Evolutionary conservation across 148 eudicot species (phyloP), one percentile per base, ranked within the genome.

Genomic region (Salicornia ramosissima): DNA sequence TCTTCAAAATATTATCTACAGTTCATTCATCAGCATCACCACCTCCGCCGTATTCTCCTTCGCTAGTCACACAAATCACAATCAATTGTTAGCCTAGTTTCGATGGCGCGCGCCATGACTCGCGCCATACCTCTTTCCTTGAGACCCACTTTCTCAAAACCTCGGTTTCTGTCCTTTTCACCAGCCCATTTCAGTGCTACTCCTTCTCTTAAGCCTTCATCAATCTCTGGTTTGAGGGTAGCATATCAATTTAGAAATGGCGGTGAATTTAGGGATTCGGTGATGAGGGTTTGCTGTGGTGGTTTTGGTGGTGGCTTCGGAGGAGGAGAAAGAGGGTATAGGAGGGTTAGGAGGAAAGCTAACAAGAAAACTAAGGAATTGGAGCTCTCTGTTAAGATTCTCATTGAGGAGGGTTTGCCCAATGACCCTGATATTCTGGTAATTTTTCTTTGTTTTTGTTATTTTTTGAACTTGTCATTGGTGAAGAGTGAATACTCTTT

Each of bases 401-500:
- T 89, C 53, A 81, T 92, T 55, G 98, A 92, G 68, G 88, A 92
- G 60, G 90, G 86, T 40, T 85, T 90, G 81, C 98, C 96, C 34
- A 81, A 87, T 76, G 97, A 92, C 74, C 80, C 90, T 76, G 94
- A 92, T 71, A 75, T 88, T 76, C 55, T 82, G 91, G 98, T 92
- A 79, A 16, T 7, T 56, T 14, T 22, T 28, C 2, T 16, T 30
- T 51, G 10, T 39, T 51, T 9, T 34, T 3, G 0, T 64, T 19
- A 42, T 39, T 18, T 70, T 6, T 31, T 14, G 28, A 1, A 26
- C 10, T 55, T 43, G 28, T 28, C 19, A 30, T 31, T 4, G 19
- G 12, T 57, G 12, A 19, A 16, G 24, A 34, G 36, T 62, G 0
- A 9, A 19, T 60, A 43, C 24, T 6, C 3, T 33, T 33, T 31